Evolutionary conservation across 495 filamentous ascomycete species (phyloP), one percentile per base, ranked within the genome.

Genomic region (Articulospora tetracladia): DNA sequence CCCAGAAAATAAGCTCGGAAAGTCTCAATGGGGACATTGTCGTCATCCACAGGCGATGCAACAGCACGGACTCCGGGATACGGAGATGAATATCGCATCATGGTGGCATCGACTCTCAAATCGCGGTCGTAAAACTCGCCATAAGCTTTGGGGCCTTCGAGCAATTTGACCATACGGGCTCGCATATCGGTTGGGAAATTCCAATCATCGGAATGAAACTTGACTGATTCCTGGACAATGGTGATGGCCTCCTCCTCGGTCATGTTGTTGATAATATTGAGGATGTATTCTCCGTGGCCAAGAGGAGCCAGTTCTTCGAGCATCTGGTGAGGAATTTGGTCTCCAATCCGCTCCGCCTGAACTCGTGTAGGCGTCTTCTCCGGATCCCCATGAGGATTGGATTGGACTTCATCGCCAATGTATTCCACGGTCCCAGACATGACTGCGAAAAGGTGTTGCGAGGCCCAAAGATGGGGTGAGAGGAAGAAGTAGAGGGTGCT

Each of bases 1-100:
- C 73, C 73, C 20, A 79, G 58, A n/a, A 75, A 73, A 27, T 74
- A 74, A 0, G 73, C 73, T 20, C 73, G 60, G n/a, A 72, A 64
- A 6, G 73, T 76, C 55, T 74, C 71, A 22, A 72, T 62, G 0
- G 73, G 73, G 17, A 70, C 64, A 24, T 61, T 59, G 0, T 57
- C 30, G 17, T 73, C 65, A 24, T 76, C 77, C 0, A 69, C 59
- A 20, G 69, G 66, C 8, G 74, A 71, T 0, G 73, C 71, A 41
- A 75, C 72, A 28, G 77, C 72, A 10, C 77, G 72, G 4, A 79
- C 77, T n/a, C 73, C 77, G 1, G 74, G 73, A 57, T 78, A 79
- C 0, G 77, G 76, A 0, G 75, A 77, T 6, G 65, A 70, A 54
- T 70, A 75, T 25, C 67, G 66, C 69, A 73, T 71, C 69, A 74